Evolutionary conservation across 495 filamentous ascomycete species (phyloP), one percentile per base, ranked within the genome.

Genomic region (Parmelia sp.): DNA sequence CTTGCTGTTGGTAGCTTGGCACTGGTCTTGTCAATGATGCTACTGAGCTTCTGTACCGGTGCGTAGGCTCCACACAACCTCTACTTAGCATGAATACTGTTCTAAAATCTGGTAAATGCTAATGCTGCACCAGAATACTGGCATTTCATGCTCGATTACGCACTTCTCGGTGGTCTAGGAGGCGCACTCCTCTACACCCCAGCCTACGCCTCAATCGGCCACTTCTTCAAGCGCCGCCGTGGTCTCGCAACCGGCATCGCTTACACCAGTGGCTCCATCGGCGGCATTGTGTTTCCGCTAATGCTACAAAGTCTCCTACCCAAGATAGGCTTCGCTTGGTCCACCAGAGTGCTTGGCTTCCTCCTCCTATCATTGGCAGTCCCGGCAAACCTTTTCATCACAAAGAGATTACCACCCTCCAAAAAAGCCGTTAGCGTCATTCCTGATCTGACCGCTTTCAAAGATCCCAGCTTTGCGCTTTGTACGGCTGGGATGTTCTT

Each of bases 121-220:
- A 35, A 68, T 66, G 29, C 37, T 70, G 21, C 64, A 71, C 66
- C 75, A 17, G 65, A 86, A 70, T 90, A 86, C 73, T 90, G 83
- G 67, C 87, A 89, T 61, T 81, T 88, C 72, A 65, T 88, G 17
- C 72, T 89, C 7, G 74, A 79, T 15, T 87, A 89, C 44, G 29
- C 58, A 10, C n/a, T 73, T 25, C 68, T 65, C 6, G 53, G 23
- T 31, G 65, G 65, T 60, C 40, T 67, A 45, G 21, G 68, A 17
- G 12, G 35, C 31, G 51, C 57, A 3, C 55, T 70, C 25, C 55
- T 71, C 11, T 62, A 59, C 61, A 67, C 53, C 19, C 61, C 63
- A 39, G 53, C 64, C 21, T 40, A 63, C 17, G 64, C 51, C 19
- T 59, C 29, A 15, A 49, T 65, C 0, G 57, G 23, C n/a, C 60